These are phyloP conservation scores for Entophlyctis luteolus DNA, from an alignment of 192 early-diverging fungal genomes.

Conservation along the genomic window DNA sequence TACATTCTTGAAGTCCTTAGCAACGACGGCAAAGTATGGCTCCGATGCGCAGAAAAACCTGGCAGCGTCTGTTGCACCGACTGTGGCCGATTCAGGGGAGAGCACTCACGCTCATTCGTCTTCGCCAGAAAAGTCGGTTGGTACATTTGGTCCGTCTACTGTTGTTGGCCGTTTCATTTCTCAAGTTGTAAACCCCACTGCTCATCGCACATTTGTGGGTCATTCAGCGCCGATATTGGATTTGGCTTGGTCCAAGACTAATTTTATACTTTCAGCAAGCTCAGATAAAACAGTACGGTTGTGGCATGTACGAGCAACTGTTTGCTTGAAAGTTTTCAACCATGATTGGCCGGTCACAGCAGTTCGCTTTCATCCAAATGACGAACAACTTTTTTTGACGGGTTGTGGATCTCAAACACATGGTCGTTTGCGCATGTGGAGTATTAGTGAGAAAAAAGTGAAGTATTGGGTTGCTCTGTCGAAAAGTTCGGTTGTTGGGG, in stretches of 20 bases:
- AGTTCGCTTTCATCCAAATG: slow-evolving; percentile 77
- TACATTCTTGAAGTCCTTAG: no score
- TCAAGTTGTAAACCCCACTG: slow-evolving; percentile 35
- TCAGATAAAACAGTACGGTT: slow-evolving; percentile 79
- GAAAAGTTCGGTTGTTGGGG: not conserved
- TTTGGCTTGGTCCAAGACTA: slow-evolving; percentile 51
- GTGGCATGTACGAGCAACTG: slow-evolving; percentile 71
- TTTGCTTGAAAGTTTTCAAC: slow-evolving; percentile 74
- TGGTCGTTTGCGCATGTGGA: slow-evolving; percentile 77
- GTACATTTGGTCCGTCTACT: no score
- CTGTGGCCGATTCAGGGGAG: no score
- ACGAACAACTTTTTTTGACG: slow-evolving; percentile 76
- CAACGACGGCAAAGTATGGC: not conserved
- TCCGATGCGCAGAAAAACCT: not conserved
- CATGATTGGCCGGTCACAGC: slow-evolving; percentile 76
- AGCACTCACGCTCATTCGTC: no score
- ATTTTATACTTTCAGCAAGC: slow-evolving; percentile 75
- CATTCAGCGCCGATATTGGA: slow-evolving; percentile 70
- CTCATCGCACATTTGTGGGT: slow-evolving; percentile 68
- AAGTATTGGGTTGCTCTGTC: slow-evolving; percentile 71
- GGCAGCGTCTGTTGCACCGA: no score
- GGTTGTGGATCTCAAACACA: slow-evolving; percentile 55
- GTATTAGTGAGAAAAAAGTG: slow-evolving; percentile 74
- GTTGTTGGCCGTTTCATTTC: no score
- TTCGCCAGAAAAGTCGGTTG: no score